Conservation (phyloP, 1,139 yeast species). For the Hansenula sp. region DNA sequence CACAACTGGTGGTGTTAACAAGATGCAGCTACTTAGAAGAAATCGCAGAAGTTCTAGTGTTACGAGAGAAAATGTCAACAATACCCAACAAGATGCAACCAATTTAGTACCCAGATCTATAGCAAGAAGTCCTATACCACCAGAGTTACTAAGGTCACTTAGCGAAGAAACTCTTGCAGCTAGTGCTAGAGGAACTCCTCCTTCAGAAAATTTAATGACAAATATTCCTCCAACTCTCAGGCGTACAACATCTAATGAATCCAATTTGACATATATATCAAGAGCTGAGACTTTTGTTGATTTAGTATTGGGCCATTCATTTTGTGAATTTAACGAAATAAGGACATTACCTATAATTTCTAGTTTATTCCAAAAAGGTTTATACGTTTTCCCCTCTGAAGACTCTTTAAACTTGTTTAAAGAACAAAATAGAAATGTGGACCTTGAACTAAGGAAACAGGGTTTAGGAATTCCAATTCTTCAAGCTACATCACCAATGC, state of each 20-base stretch:
- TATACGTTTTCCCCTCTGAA: constrained; percentile 27
- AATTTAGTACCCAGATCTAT: neutral
- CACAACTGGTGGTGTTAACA: neutral
- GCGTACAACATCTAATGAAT: constrained; percentile 3
- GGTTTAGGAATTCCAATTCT: constrained; percentile 28
- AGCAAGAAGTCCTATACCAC: neutral
- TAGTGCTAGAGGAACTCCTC: neutral
- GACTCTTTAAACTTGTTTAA: constrained; percentile 23
- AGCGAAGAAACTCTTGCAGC: constrained; percentile 8
- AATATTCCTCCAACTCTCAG: neutral
- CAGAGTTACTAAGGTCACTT: neutral
- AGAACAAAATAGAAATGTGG: constrained; percentile 23
- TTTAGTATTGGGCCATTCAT: constrained; percentile 17
- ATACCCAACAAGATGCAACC: neutral
- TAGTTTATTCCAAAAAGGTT: constrained; percentile 25
- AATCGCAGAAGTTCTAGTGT: constrained; percentile 3
- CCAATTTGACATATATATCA: constrained; percentile 5
- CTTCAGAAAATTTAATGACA: neutral
- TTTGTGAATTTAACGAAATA: constrained; percentile 17
- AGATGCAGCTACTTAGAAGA: constrained; percentile 9
- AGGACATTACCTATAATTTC: constrained; percentile 29
- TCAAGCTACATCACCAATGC: constrained; percentile 25
- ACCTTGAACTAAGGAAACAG: constrained; percentile 13
- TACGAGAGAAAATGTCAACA: neutral
- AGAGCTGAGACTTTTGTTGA: constrained; percentile 18